Evolutionary conservation across 305 asterid species (phyloP), one percentile per base, ranked within the genome.

Genomic region (Fraxinus greggii): DNA sequence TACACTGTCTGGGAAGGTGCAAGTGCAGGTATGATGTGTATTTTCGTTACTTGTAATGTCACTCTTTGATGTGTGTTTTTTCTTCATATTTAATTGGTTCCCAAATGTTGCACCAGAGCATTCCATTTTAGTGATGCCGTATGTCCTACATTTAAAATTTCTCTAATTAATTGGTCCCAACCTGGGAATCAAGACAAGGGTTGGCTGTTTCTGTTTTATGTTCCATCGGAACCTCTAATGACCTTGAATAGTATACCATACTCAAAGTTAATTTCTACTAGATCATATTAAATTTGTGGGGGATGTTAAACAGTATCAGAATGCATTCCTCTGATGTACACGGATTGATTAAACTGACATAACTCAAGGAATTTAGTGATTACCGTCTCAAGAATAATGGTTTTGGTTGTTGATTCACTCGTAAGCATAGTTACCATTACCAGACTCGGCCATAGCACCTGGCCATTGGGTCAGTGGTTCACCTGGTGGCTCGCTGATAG

Each of bases 1-100:
- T 79, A 94, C 99, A 80, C 87, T 95, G 54, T 85, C 89, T 77
- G 98, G 97, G 86, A 88, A 86, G 87, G 84, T 82, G 79, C 88
- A 89, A 82, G 77, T 95, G 81, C 90, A 82, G 84, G 99, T 91
- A 90, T 85, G 94, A 56, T 31, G 78, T 56, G 74, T 51, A 76
- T 81, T 33, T 83, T 67, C 63, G 69, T 26, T 67, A 78, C 81
- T 75, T 81, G 74, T 78, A 59, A 80, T 63, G 31, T 75, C 31
- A 59, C 79, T 76, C 24, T 80, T 63, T 87, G 82, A 74, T 78
- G 9, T 76, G 36, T 83, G 10, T 77, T 23, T 35, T 74, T 54
- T 76, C 69, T 54, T 75, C 24, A 10, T 9, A n/a, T 70, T 21
- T 4, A 51, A 21, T n/a, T 75, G 45, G 72, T 42, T 79, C 48